Percentiles rank a stretch among this genome's conserved stretches.
Evolutionary conservation across 306 rosid genomes (phyloP).

Genomic region (Cajanus cajan): DNA sequence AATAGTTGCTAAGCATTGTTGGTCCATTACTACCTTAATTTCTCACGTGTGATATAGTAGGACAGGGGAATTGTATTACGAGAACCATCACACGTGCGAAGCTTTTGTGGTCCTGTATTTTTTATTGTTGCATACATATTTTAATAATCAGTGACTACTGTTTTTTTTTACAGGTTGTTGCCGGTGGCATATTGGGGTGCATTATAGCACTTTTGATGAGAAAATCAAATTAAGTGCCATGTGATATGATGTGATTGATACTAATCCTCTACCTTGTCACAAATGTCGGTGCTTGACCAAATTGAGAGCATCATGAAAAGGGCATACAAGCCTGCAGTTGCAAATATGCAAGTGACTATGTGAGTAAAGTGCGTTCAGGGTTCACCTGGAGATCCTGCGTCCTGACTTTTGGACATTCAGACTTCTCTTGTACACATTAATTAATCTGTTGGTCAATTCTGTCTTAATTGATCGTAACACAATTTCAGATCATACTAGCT

Average conservation of each 20-base stretch:
- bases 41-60: not conserved
- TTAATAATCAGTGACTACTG: not conserved
- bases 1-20: not conserved
- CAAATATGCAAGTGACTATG: conserved; percentile 31
- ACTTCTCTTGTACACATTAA: conserved; percentile 22
- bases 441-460: not conserved
- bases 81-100: not conserved
- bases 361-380: conserved; percentile 22
- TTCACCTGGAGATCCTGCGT: conserved; percentile 10
- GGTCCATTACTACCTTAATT: not conserved
- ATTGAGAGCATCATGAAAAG: conserved; percentile 14
- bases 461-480: conserved; percentile 12
- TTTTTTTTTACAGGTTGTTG: conserved; percentile 59
- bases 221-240: conserved; percentile 29
- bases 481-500: not conserved
- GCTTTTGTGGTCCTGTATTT: conserved; percentile 7
- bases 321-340: not conserved
- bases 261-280: conserved; percentile 12
- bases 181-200: conserved; percentile 84
- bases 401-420: conserved; percentile 8
- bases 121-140: not conserved
- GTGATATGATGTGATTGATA: conserved; percentile 9
- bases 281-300: conserved; percentile 1
- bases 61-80: not conserved
- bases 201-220: conserved; percentile 58